Evolutionary conservation across 768 basidiomycete genomes (phyloP).

Genomic region (Panaeolus papilionaceus): DNA sequence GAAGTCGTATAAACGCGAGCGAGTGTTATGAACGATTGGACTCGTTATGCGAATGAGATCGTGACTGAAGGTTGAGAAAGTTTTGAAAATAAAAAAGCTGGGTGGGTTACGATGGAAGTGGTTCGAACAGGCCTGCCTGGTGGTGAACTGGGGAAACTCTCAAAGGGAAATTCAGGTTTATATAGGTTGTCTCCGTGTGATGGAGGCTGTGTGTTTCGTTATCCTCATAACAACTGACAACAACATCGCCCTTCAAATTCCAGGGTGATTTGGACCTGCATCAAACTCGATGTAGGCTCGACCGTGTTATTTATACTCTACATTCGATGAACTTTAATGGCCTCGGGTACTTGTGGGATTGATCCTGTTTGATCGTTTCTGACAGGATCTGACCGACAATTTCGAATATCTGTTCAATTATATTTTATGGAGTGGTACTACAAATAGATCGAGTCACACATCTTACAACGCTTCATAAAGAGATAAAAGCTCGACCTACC

Average conservation of each 20-base stretch:
- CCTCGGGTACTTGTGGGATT: too few relatives aligned
- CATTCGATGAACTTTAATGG: too few relatives aligned
- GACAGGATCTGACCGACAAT: too few relatives aligned
- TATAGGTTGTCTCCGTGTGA: conserved; percentile 21
- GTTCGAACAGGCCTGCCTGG: conserved; percentile 39
- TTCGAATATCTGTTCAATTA: too few relatives aligned
- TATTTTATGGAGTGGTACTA: too few relatives aligned
- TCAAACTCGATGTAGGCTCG: background rate
- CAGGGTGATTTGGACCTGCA: background rate
- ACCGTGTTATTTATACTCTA: too few relatives aligned
- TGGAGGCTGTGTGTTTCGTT: conserved; percentile 13
- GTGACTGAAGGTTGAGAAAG: conserved; percentile 23
- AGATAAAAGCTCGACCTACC: too few relatives aligned
- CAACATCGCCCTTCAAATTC: background rate
- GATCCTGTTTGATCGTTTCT: too few relatives aligned
- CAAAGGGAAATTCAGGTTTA: conserved; percentile 16
- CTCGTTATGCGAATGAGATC: conserved; percentile 20
- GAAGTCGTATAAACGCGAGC: conserved; percentile 1
- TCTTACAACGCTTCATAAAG: too few relatives aligned
- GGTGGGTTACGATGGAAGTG: conserved; percentile 22
- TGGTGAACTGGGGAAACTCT: conserved; percentile 22
- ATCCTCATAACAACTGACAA: conserved; percentile 12
- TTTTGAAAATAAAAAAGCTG: conserved; percentile 23
- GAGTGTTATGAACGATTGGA: conserved; percentile 23
- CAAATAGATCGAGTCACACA: too few relatives aligned